These are phyloP conservation scores for Apiospora rasikravindrae DNA, from an alignment of 2,329 filamentous ascomycete species.

Conservation along the genomic window DNA sequence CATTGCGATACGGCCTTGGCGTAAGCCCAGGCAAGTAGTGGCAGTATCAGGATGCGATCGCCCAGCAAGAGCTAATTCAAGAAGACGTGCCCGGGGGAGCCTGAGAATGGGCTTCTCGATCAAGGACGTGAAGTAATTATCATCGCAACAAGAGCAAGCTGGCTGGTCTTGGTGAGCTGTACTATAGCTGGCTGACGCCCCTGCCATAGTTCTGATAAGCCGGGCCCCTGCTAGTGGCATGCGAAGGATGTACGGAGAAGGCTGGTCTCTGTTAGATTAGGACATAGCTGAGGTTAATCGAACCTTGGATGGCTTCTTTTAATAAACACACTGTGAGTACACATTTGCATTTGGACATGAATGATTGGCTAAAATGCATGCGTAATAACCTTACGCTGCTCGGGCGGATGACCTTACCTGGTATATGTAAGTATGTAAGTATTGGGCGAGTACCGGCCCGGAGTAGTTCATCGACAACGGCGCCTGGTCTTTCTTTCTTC, in stretches of 20 bases:
- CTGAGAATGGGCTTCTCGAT: not conserved
- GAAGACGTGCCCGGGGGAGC: not conserved
- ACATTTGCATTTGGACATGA: not conserved
- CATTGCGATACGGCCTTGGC: constrained; percentile 12
- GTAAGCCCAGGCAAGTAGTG: not conserved
- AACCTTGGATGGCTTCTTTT: not conserved
- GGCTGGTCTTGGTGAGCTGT: not conserved
- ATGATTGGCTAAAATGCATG: not conserved
- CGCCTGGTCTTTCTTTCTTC: not conserved
- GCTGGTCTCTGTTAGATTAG: not conserved
- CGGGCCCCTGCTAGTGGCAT: constrained; percentile 3
- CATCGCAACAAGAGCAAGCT: not conserved
- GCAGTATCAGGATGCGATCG: not conserved
- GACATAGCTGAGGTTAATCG: not conserved
- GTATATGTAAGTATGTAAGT: not conserved
- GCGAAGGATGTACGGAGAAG: not conserved
- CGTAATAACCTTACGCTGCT: not conserved
- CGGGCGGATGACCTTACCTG: not conserved
- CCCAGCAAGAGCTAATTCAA: not conserved
- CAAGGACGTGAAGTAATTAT: not conserved
- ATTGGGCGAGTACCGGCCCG: not conserved
- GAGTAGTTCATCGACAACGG: not conserved
- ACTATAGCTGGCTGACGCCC: not conserved
- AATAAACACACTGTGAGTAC: not conserved
- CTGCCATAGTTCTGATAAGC: constrained; percentile 1